Evolutionary conservation across 148 eudicot species (phyloP).

Genomic region (Oxyria digyna): DNA sequence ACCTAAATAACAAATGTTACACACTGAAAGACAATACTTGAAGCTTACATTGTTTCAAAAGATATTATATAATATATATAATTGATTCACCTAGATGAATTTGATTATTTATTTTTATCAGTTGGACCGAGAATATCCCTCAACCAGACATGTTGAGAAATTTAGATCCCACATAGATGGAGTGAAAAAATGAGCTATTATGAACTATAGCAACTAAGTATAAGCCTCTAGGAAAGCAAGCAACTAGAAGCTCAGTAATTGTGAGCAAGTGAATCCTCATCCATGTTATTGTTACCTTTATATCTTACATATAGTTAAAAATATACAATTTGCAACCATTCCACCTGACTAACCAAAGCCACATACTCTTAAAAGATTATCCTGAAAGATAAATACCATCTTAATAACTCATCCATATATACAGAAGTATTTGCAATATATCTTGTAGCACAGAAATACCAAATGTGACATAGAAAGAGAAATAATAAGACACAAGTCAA

Average conservation of each 20-base stretch:
- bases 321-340: background rate
- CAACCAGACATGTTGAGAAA: background rate
- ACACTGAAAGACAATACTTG: background rate
- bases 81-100: background rate
- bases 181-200: background rate
- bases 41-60: background rate
- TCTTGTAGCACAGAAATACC: background rate
- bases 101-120: background rate
- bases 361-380: background rate
- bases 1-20: background rate
- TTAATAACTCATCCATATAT: background rate
- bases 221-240: background rate
- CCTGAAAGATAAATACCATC: background rate
- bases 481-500: background rate
- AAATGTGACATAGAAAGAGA: background rate
- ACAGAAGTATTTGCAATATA: background rate
- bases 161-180: background rate
- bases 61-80: background rate
- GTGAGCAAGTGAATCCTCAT: background rate
- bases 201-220: background rate
- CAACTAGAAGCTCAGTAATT: constrained; percentile 1
- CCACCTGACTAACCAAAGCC: background rate
- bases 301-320: background rate
- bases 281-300: background rate
- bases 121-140: background rate